phyloP scores from a whole-genome alignment of 2,329 filamentous ascomycete genomes.

The Rutstroemia sp. region DNA sequence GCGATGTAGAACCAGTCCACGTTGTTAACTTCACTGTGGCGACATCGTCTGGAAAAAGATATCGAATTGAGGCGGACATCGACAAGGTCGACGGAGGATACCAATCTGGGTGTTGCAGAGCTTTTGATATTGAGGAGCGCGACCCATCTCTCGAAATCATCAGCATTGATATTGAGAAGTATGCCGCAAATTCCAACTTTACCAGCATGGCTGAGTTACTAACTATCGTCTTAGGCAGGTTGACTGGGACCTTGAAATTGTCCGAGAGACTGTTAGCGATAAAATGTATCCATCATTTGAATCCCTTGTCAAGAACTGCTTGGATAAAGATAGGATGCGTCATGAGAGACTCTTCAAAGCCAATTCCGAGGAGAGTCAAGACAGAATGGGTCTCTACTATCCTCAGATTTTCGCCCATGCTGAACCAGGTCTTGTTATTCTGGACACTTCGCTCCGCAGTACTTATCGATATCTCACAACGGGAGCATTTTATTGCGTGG shows the following conservation, averaged over 20 bases:
- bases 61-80: constrained; percentile 26
- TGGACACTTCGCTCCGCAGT: constrained; percentile 19
- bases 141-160: constrained; percentile 22
- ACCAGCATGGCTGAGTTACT: neutral
- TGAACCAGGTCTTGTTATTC: constrained; percentile 13
- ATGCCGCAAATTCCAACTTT: neutral
- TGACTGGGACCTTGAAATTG: constrained; percentile 27
- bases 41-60: constrained; percentile 12
- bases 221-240: constrained; percentile 16
- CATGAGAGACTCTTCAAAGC: neutral
- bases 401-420: constrained; percentile 16
- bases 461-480: constrained; percentile 20
- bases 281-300: constrained; percentile 14
- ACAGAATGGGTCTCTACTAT: constrained; percentile 21
- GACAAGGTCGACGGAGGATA: constrained; percentile 18
- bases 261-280: constrained; percentile 22
- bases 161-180: constrained; percentile 20
- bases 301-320: constrained; percentile 15
- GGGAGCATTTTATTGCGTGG: constrained; percentile 22
- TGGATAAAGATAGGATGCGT: constrained; percentile 8
- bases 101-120: constrained; percentile 17
- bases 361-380: constrained; percentile 8
- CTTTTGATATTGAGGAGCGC: constrained; percentile 16
- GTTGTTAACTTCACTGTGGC: constrained; percentile 21
- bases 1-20: constrained; percentile 18